These are phyloP conservation scores for Thelephora ganbajun DNA, from an alignment of 768 basidiomycete genomes.

Conservation along the genomic window DNA sequence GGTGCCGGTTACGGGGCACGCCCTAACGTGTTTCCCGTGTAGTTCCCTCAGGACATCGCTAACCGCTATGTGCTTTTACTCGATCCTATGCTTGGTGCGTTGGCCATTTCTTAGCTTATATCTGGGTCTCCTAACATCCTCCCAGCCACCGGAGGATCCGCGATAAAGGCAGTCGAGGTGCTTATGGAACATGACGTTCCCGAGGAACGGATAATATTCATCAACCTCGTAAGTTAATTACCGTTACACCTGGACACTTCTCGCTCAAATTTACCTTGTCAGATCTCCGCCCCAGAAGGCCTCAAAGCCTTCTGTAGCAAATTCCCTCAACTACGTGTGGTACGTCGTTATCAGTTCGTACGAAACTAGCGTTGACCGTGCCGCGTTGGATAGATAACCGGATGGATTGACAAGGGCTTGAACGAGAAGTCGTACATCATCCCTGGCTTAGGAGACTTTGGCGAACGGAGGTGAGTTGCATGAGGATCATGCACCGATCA, in stretches of 20 bases:
- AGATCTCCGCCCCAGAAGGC: constrained; percentile 91
- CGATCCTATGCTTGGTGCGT: constrained; percentile 91
- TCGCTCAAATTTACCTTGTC: not conserved
- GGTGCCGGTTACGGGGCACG: not conserved
- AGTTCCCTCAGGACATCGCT: constrained; percentile 92
- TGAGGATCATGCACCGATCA: not conserved
- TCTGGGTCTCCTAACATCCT: not conserved
- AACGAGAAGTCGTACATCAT: constrained; percentile 88
- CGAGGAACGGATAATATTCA: constrained; percentile 89
- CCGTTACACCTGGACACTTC: not conserved
- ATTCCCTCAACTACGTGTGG: constrained; percentile 68
- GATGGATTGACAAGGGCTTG: constrained; percentile 89
- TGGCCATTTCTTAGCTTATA: not conserved
- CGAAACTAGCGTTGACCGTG: not conserved
- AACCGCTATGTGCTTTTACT: constrained; percentile 85
- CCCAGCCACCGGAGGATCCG: constrained; percentile 88
- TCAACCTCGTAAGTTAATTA: constrained; percentile 58
- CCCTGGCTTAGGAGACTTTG: constrained; percentile 95
- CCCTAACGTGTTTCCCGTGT: not conserved
- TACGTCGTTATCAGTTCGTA: constrained; percentile 23
- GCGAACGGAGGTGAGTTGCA: constrained; percentile 58
- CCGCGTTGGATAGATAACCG: constrained; percentile 51
- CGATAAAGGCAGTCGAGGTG: constrained; percentile 94
- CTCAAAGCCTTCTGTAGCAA: constrained; percentile 61
- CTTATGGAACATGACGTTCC: constrained; percentile 84